These are phyloP conservation scores for Arachis monticola DNA, from an alignment of 331 rosid genomes.

Conservation along the genomic window DNA sequence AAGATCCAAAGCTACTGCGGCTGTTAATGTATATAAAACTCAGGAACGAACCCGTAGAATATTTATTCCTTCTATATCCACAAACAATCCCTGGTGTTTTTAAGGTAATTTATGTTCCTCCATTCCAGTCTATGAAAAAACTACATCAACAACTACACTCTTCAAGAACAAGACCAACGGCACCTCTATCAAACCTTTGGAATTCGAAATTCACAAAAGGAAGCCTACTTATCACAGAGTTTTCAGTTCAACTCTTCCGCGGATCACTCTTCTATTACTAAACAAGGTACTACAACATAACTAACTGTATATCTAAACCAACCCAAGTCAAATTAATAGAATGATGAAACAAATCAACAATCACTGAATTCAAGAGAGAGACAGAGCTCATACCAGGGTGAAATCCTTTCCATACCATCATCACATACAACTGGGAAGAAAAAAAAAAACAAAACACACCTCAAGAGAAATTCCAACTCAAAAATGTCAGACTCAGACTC, in stretches of 20 bases:
- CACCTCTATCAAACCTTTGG: conserved; percentile 32
- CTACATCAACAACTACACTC: conserved; percentile 29
- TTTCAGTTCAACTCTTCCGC: conserved; percentile 33
- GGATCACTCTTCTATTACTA: conserved; percentile 31
- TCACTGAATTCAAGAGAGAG: conserved; percentile 37
- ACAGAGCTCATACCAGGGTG: conserved; percentile 40
- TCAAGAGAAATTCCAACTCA: conserved; percentile 42
- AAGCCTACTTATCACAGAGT: conserved; percentile 26
- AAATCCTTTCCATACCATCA: conserved; percentile 34
- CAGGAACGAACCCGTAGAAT: conserved; percentile 20
- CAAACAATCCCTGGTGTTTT: conserved; percentile 43
- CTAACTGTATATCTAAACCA: conserved; percentile 29
- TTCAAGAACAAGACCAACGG: conserved; percentile 18
- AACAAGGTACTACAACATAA: conserved; percentile 33
- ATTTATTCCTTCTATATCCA: conserved; percentile 41
- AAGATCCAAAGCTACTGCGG: conserved; percentile 37
- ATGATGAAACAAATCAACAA: not conserved
- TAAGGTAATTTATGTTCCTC: conserved; percentile 42
- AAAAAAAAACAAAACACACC: conserved; percentile 32
- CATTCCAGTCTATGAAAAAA: conserved; percentile 31
- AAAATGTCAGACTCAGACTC: conserved; percentile 27
- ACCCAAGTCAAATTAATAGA: conserved; percentile 39
- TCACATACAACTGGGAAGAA: not conserved
- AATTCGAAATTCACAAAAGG: conserved; percentile 33
- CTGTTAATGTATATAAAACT: conserved; percentile 7